Percentiles rank a stretch among this genome's conserved stretches.
Conservation (phyloP, 352 stramenopile genomes). For the Thalassiosira oceanica region DNA sequence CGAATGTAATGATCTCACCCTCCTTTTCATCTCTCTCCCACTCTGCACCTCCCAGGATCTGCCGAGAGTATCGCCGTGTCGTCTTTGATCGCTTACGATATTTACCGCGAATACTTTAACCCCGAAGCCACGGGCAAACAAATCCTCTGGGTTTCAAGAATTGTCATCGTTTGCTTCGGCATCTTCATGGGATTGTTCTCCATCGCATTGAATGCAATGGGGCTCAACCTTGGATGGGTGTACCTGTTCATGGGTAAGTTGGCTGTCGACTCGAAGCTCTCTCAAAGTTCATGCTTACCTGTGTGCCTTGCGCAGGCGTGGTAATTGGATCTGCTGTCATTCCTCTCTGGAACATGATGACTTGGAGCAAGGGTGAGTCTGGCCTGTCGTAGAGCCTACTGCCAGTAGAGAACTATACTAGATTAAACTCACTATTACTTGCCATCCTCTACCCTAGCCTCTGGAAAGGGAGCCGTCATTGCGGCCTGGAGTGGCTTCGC, state of each 20-base stretch:
- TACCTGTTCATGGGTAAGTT: conserved; percentile 87
- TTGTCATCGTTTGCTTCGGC: conserved; percentile 80
- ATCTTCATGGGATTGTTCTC: conserved; percentile 81
- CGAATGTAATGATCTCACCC: no score
- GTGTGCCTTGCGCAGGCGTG: no score
- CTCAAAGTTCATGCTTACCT: no score
- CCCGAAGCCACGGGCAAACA: conserved; percentile 80
- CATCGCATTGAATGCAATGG: conserved; percentile 43
- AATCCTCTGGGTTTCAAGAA: conserved; percentile 78
- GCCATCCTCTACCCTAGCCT: no score
- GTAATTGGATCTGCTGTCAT: conserved; percentile 83
- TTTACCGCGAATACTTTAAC: conserved; percentile 85
- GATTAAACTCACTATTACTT: no score
- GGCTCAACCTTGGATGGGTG: conserved; percentile 84
- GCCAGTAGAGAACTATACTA: no score
- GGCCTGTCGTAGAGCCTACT: no score
- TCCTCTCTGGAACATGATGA: conserved; percentile 83
- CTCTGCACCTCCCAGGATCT: no score
- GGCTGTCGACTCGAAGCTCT: no score
- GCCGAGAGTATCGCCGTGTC: conserved; percentile 84
- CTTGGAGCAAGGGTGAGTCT: conserved; percentile 83
- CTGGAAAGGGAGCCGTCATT: conserved; percentile 74
- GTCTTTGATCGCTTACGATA: conserved; percentile 83
- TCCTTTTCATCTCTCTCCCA: no score
- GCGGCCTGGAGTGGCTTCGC: conserved; percentile 70